These are phyloP conservation scores for Guyanaporus albipodus DNA, from an alignment of 768 basidiomycete genomes.

Conservation along the genomic window DNA sequence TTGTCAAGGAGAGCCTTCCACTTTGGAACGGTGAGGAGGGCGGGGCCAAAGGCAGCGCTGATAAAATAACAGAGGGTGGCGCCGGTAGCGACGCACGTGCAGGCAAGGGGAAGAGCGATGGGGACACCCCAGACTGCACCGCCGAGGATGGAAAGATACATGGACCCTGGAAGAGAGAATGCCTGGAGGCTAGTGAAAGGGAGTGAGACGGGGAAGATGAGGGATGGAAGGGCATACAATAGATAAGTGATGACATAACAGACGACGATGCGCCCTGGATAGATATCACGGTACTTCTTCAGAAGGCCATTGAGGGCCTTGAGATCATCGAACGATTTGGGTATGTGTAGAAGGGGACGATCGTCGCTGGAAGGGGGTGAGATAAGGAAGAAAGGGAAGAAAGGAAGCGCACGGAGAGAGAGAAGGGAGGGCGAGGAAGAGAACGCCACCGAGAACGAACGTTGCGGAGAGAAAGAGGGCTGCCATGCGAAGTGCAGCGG, in stretches of 20 bases:
- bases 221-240: constrained; percentile 60
- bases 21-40: constrained; percentile 79
- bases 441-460: constrained; percentile 63
- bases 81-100: constrained; percentile 87
- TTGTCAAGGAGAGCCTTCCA: constrained; percentile 80
- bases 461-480: constrained; percentile 70
- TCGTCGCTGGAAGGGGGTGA: constrained; percentile 56
- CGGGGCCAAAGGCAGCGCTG: constrained; percentile 88
- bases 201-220: constrained; percentile 5
- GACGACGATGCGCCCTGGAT: constrained; percentile 78
- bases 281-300: constrained; percentile 89
- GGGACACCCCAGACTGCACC: constrained; percentile 94
- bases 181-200: constrained; percentile 71
- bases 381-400: not conserved
- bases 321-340: constrained; percentile 83
- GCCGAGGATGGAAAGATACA: constrained; percentile 96
- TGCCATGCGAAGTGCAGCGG: constrained; percentile 82
- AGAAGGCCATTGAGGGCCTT: constrained; percentile 80
- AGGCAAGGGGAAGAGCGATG: constrained; percentile 83
- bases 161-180: constrained; percentile 93
- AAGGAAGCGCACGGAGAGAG: constrained; percentile 62
- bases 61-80: constrained; percentile 91
- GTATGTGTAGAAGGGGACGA: constrained; percentile 71
- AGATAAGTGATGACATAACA: constrained; percentile 89
- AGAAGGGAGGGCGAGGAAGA: constrained; percentile 80